These are phyloP conservation scores for Fusarium algeriense DNA, from an alignment of 2,329 filamentous ascomycete genomes.

Conservation along the genomic window DNA sequence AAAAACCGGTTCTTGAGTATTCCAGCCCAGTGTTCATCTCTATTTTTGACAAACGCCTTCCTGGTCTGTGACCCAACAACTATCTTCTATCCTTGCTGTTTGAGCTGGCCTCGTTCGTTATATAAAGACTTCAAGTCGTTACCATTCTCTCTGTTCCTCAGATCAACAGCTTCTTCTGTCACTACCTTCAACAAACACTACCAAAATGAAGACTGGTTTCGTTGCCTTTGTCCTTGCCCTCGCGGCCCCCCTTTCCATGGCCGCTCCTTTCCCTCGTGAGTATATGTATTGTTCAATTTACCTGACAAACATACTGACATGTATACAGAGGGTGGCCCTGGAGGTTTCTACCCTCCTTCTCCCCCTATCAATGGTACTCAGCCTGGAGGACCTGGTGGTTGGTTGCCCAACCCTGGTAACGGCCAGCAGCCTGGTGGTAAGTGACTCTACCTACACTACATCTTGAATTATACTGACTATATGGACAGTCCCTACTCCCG, in stretches of 20 bases:
- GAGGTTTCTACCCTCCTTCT: conserved; percentile 12
- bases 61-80: conserved; percentile 36
- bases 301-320: conserved; percentile 1
- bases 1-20: conserved; percentile 14
- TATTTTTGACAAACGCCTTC: conserved; percentile 25
- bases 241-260: conserved; percentile 33
- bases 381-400: conserved; percentile 21
- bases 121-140: conserved; percentile 19
- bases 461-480: conserved; percentile 3
- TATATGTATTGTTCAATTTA: not conserved
- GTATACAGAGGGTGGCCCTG: conserved; percentile 7
- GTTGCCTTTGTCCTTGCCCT: conserved; percentile 36
- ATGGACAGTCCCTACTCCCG: not conserved
- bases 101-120: conserved; percentile 31
- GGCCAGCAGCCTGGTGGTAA: conserved; percentile 13
- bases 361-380: conserved; percentile 18
- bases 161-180: conserved; percentile 15
- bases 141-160: not conserved
- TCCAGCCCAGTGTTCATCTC: conserved; percentile 15
- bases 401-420: conserved; percentile 16
- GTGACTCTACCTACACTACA: not conserved
- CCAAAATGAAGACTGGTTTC: conserved; percentile 46
- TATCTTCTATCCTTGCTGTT: conserved; percentile 23
- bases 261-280: conserved; percentile 36
- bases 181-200: not conserved